A percentile compares a stretch with the other conserved stretches of the same genome.
Evolutionary conservation across 2,329 filamentous ascomycete genomes (phyloP).

Genomic region (Ophiostoma ips): DNA sequence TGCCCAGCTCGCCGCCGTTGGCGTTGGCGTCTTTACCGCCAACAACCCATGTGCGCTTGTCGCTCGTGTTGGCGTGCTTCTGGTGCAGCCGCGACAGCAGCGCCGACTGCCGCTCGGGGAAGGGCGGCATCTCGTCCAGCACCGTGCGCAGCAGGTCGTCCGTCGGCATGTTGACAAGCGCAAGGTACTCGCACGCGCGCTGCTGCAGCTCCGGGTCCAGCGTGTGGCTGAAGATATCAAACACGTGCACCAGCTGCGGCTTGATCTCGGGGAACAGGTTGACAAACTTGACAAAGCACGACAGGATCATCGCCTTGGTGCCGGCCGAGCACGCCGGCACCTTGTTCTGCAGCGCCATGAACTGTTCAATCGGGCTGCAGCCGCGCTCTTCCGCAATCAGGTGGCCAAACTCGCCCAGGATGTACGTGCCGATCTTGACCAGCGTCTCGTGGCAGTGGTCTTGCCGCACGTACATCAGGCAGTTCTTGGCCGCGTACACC

Average conservation of each 20-base stretch:
- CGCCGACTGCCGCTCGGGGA: slow-evolving; percentile 86
- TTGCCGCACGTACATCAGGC: slow-evolving; percentile 79
- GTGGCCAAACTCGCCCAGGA: slow-evolving; percentile 93
- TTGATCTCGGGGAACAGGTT: slow-evolving; percentile 98
- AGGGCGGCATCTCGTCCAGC: slow-evolving; percentile 97
- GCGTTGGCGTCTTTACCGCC: slow-evolving; percentile 88
- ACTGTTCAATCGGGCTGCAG: slow-evolving; percentile 95
- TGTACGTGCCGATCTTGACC: slow-evolving; percentile 94
- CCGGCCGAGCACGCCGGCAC: slow-evolving; percentile 77
- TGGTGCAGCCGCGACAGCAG: slow-evolving; percentile 85
- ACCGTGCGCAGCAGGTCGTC: slow-evolving; percentile 88
- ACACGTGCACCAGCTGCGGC: slow-evolving; percentile 79
- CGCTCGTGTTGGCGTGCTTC: slow-evolving; percentile 82
- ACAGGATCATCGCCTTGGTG: slow-evolving; percentile 86
- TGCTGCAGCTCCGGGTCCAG: slow-evolving; percentile 93
- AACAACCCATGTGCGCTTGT: slow-evolving; percentile 96
- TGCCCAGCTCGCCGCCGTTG: slow-evolving; percentile 62
- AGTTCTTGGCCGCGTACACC: slow-evolving; percentile 88
- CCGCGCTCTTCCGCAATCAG: slow-evolving; percentile 83
- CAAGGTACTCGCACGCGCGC: slow-evolving; percentile 86
- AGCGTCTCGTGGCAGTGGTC: slow-evolving; percentile 93
- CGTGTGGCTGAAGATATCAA: slow-evolving; percentile 84
- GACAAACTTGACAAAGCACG: slow-evolving; percentile 93
- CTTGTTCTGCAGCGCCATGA: slow-evolving; percentile 81
- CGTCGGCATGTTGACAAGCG: slow-evolving; percentile 69